A percentile compares a stretch with the other conserved stretches of the same genome.
phyloP scores from a whole-genome alignment of 495 filamentous ascomycete genomes.

The Aspergillus haitiensis region DNA sequence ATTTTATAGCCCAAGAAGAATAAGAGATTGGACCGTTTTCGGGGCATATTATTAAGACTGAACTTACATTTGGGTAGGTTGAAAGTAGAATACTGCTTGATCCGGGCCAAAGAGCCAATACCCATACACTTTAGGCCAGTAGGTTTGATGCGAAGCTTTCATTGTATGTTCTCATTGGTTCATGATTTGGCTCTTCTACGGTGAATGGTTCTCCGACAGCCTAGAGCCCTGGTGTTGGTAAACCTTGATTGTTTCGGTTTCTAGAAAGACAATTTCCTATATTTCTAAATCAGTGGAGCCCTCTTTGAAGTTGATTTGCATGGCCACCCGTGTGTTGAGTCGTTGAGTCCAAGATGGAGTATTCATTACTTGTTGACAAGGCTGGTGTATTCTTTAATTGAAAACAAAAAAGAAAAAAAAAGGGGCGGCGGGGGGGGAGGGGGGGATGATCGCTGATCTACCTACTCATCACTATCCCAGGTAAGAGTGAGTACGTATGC shows the following conservation, averaged over 20 bases:
- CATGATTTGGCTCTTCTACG: not conserved
- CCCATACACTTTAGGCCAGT: too few relatives aligned
- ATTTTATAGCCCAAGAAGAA: too few relatives aligned
- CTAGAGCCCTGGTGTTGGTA: constrained; percentile 10
- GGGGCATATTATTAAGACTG: too few relatives aligned
- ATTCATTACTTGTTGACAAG: not conserved
- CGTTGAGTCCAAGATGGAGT: not conserved
- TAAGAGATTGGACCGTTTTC: too few relatives aligned
- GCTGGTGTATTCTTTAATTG: not conserved
- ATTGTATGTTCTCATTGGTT: not conserved
- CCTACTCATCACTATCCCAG: too few relatives aligned
- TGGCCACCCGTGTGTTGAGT: not conserved
- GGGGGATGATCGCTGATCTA: too few relatives aligned
- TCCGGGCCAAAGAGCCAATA: not conserved
- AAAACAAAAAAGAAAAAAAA: not conserved
- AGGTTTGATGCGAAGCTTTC: not conserved
- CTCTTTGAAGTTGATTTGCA: constrained; percentile 5
- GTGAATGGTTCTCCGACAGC: not conserved
- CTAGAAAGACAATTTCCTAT: constrained; percentile 29
- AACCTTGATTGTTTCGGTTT: constrained; percentile 21
- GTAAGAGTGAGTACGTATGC: too few relatives aligned
- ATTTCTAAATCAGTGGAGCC: constrained; percentile 37
- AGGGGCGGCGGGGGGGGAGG: not conserved
- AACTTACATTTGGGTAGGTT: not conserved
- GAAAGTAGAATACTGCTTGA: not conserved